These are phyloP conservation scores for Barbarea vulgaris DNA, from an alignment of 345 rosid species.

Conservation along the genomic window DNA sequence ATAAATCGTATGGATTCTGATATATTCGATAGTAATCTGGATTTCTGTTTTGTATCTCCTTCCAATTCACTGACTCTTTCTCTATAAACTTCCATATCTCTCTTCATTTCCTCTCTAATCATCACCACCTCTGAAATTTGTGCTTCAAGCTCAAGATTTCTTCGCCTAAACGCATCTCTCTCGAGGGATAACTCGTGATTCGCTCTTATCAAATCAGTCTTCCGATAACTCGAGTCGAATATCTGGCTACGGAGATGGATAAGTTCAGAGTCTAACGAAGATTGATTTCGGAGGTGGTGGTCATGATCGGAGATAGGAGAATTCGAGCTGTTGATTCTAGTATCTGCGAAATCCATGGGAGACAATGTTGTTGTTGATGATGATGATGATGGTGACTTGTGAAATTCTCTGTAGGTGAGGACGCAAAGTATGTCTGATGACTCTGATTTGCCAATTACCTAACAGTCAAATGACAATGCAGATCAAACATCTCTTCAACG, in stretches of 20 bases:
- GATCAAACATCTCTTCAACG: slow-evolving; percentile 26
- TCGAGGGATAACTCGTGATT: slow-evolving; percentile 44
- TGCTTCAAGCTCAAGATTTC: slow-evolving; percentile 22
- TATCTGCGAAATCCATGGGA: slow-evolving; percentile 48
- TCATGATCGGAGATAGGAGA: slow-evolving; percentile 36
- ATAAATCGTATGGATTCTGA: slow-evolving; percentile 41
- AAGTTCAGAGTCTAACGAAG: slow-evolving; percentile 45
- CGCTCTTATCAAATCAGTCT: slow-evolving; percentile 30
- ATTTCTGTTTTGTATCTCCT: slow-evolving; percentile 41
- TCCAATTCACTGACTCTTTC: slow-evolving; percentile 50
- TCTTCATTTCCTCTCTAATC: slow-evolving; percentile 42
- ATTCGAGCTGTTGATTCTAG: slow-evolving; percentile 30
- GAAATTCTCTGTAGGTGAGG: slow-evolving; percentile 20
- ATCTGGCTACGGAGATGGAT: slow-evolving; percentile 41
- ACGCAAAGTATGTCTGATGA: slow-evolving; percentile 26
- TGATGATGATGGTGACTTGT: neutral
- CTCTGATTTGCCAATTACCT: slow-evolving; percentile 29
- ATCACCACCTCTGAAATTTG: slow-evolving; percentile 35
- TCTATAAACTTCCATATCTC: slow-evolving; percentile 44
- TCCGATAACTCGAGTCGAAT: slow-evolving; percentile 44
- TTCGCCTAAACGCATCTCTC: slow-evolving; percentile 48
- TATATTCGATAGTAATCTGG: slow-evolving; percentile 30
- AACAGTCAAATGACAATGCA: slow-evolving; percentile 31
- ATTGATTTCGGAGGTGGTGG: slow-evolving; percentile 37
- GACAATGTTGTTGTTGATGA: neutral